Evolutionary conservation across 176 grass and related monocot genomes (phyloP), one percentile per base, ranked within the genome.

Genomic region (Juncus inflexus): DNA sequence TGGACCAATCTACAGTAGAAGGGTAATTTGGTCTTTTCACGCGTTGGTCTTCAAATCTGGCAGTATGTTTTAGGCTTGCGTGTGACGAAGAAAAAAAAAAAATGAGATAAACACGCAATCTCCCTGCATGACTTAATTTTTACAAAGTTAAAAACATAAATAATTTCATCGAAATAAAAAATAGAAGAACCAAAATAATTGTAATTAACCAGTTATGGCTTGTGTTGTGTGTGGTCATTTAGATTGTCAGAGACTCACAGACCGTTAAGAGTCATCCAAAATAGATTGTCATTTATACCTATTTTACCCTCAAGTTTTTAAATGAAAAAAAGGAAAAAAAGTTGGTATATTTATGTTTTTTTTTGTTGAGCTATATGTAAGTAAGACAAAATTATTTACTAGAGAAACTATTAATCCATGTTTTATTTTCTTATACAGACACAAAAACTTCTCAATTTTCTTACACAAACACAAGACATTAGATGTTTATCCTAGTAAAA

Each of bases 251-350:
- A 67, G 45, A 51, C 64, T 67, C 19, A 67, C 15, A 67, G 45
- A 51, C 64, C 64, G 64, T 52, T 66, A 66, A 66, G 63, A 65
- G 45, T 65, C 41, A 42, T 65, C 64, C 64, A 66, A 66, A 64
- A 52, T 50, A 66, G 64, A 67, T 50, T 50, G 64, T 52, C 64
- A 19, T 50, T 45, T 52, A 50, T 50, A 67, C 42, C 64, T 42
- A 38, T 36, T 3, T 37, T 52, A 50, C 12, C 45, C 43, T 66
- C 10, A 13, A 12, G 40, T 66, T 47, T 66, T 28, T 16, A 66
- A 5, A 12, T 66, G 11, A 47, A 6, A 47, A 47, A 47, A 47
- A 47, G 9, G 2, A 47, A 47, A 47, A 47, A 47, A 47, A 47
- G 4, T 47, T 47, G 9, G 6, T 47, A 9, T 47, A 47, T 47